phyloP scores from a whole-genome alignment of 495 filamentous ascomycete genomes.

The Xylaria grammica region DNA sequence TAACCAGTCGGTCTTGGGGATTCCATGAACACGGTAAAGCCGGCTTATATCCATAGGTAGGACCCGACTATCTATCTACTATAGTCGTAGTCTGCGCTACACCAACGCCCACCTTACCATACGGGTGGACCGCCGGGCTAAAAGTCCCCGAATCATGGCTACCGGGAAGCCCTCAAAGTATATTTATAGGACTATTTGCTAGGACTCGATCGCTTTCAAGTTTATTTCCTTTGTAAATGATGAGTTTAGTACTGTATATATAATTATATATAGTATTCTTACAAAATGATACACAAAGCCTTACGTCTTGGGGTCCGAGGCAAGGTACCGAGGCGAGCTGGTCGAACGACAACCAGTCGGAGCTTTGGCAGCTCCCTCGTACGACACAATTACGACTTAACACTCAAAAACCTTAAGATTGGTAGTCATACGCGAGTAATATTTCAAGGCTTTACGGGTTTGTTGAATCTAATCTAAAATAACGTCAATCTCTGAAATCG shows the following conservation, averaged over 20 bases:
- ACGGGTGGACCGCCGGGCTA: not conserved
- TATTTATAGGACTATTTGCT: not conserved
- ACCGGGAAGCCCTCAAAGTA: not conserved
- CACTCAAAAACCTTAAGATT: constrained; percentile 77
- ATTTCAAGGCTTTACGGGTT: constrained; percentile 89
- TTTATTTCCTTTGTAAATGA: not conserved
- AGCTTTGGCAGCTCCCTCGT: constrained; percentile 12
- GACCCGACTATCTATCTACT: constrained; percentile 1
- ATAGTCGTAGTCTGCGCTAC: not conserved
- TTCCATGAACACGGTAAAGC: constrained; percentile 12
- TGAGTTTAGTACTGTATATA: not conserved
- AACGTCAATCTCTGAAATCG: not conserved
- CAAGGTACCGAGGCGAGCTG: not conserved
- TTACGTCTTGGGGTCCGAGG: not conserved
- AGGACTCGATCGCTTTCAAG: not conserved
- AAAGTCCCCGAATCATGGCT: not conserved
- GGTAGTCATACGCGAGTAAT: constrained; percentile 79
- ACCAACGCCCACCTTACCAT: not conserved
- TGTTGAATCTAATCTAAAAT: constrained; percentile 3
- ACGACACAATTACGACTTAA: constrained; percentile 57
- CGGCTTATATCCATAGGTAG: constrained; percentile 15
- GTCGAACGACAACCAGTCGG: constrained; percentile 2
- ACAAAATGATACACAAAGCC: constrained; percentile 8
- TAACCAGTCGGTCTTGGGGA: not conserved
- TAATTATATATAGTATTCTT: not conserved